A percentile compares a stretch with the other conserved stretches of the same genome.
These are phyloP conservation scores for Chaetoceros tenuissimus DNA, from an alignment of 108 stramenopile genomes.

Conservation along the genomic window DNA sequence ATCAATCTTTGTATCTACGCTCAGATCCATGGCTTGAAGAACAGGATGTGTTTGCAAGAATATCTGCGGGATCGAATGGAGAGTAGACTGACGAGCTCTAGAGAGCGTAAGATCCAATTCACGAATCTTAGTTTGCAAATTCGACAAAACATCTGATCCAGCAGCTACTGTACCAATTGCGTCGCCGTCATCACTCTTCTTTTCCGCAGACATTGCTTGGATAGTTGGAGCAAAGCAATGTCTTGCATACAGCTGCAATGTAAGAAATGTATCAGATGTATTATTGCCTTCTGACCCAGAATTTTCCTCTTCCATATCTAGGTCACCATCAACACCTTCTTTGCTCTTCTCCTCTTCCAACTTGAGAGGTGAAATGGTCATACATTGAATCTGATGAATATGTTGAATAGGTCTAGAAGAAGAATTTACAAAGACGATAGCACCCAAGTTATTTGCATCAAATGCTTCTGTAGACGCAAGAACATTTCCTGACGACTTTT, in stretches of 20 bases:
- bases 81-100: slow-evolving; percentile 6
- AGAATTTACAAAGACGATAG: background rate
- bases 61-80: background rate
- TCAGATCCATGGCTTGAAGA: background rate
- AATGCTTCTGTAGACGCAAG: background rate
- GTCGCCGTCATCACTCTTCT: slow-evolving; percentile 6
- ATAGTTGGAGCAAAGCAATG: slow-evolving; percentile 76
- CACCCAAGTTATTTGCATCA: background rate
- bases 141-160: slow-evolving; percentile 27
- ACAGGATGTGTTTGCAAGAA: background rate
- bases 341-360: slow-evolving; percentile 7
- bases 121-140: slow-evolving; percentile 56
- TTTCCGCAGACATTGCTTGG: slow-evolving; percentile 25
- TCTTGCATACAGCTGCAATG: slow-evolving; percentile 64
- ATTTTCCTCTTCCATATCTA: slow-evolving; percentile 4
- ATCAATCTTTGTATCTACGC: slow-evolving; percentile 22
- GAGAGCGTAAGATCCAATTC: slow-evolving; percentile 52
- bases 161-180: slow-evolving; percentile 6
- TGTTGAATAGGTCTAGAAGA: background rate
- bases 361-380: background rate
- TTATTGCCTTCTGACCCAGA: background rate
- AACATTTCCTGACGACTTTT: background rate
- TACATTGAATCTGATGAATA: slow-evolving; percentile 10
- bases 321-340: slow-evolving; percentile 3
- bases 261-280: slow-evolving; percentile 22